Percentiles rank a stretch among this genome's conserved stretches.
Evolutionary conservation across 2,329 filamentous ascomycete genomes (phyloP).

Genomic region (Cytospora mali): DNA sequence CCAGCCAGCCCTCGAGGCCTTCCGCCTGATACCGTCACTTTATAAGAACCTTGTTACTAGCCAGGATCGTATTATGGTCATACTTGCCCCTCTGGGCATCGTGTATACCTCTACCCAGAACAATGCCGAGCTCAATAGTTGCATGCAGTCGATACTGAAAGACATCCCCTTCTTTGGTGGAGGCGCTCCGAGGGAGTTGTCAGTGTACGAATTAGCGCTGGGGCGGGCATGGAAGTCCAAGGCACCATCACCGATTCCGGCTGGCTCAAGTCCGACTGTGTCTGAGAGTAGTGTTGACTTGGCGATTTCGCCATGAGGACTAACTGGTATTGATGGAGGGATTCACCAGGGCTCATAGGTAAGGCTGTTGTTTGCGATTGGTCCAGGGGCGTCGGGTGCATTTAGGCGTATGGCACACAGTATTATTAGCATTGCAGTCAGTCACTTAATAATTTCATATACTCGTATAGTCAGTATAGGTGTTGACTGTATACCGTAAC

Average conservation of each 20-base stretch:
- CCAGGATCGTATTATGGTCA: conserved; percentile 27
- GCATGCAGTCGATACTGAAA: conserved; percentile 27
- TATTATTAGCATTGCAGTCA: too few species aligned
- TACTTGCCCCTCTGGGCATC: conserved; percentile 28
- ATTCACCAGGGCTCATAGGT: background rate
- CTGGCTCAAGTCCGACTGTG: conserved; percentile 19
- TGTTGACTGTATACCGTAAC: too few species aligned
- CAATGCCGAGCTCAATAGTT: conserved; percentile 22
- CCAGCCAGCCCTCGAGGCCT: conserved; percentile 28
- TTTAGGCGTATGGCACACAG: background rate
- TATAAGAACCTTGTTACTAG: conserved; percentile 28
- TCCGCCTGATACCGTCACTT: conserved; percentile 28
- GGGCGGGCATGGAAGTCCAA: conserved; percentile 19
- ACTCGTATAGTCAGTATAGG: too few species aligned
- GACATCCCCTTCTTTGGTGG: conserved; percentile 27
- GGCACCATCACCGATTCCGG: conserved; percentile 12
- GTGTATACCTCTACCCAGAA: conserved; percentile 25
- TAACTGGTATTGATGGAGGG: background rate
- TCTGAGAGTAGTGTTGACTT: conserved; percentile 15
- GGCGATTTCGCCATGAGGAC: conserved; percentile 4
- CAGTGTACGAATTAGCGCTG: conserved; percentile 20
- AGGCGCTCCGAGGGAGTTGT: conserved; percentile 17
- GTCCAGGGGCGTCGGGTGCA: background rate
- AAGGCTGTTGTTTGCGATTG: background rate
- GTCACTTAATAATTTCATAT: too few species aligned